phyloP scores from a whole-genome alignment of 495 filamentous ascomycete genomes.

The Evernia prunastri region DNA sequence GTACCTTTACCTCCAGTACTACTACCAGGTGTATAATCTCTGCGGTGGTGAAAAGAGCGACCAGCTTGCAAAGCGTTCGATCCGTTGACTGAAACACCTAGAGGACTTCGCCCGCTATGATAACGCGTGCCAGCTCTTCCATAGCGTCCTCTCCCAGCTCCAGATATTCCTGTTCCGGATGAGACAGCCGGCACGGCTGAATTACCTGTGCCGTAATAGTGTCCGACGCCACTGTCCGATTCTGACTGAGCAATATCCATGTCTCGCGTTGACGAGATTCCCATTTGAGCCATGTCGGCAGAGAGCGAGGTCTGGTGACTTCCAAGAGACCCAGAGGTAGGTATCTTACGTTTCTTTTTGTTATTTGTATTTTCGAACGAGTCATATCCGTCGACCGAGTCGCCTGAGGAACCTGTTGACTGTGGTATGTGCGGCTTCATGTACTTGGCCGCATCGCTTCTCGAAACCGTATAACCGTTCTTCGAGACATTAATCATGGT shows the following conservation, averaged over 20 bases:
- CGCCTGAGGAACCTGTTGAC: constrained; percentile 45
- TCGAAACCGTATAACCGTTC: constrained; percentile 6
- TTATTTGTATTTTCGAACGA: constrained; percentile 98
- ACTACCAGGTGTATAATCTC: constrained; percentile 10
- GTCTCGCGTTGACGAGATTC: constrained; percentile 44
- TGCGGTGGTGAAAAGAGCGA: constrained; percentile 26
- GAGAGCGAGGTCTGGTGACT: constrained; percentile 57
- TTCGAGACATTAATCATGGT: neutral
- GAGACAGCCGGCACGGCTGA: constrained; percentile 38
- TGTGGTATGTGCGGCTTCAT: constrained; percentile 40
- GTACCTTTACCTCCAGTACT: constrained; percentile 23
- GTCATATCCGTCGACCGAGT: constrained; percentile 72
- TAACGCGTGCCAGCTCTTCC: constrained; percentile 48
- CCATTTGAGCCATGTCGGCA: constrained; percentile 57
- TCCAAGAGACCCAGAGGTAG: constrained; percentile 66
- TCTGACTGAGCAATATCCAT: constrained; percentile 37
- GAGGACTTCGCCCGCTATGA: constrained; percentile 57
- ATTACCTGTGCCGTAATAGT: constrained; percentile 52
- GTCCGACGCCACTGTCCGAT: constrained; percentile 43
- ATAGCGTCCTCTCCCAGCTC: constrained; percentile 72
- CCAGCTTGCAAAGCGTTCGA: constrained; percentile 38
- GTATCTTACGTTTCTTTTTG: constrained; percentile 99
- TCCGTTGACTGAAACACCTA: constrained; percentile 53
- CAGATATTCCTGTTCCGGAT: constrained; percentile 59
- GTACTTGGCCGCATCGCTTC: constrained; percentile 32